Conservation (phyloP, 108 stramenopile genomes). For the Parmales sp. region DNA sequence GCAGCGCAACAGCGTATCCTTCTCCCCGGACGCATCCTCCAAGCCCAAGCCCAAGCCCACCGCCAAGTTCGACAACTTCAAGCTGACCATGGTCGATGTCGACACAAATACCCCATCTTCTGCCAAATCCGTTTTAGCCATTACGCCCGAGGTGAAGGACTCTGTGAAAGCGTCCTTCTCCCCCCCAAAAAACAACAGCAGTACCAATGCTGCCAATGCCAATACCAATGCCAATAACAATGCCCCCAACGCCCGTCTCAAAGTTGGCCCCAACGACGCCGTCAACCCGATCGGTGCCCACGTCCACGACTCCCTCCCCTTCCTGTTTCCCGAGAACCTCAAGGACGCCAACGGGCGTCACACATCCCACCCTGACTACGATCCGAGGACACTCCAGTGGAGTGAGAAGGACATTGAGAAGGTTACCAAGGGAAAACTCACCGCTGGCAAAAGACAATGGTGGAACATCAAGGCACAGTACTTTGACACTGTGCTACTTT, state of each 20-base stretch:
- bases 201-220: too few species aligned
- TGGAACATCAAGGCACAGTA: constrained; percentile 93
- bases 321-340: constrained; percentile 51
- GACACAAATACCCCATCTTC: background rate
- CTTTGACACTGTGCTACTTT: constrained; percentile 89
- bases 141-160: too few species aligned
- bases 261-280: constrained; percentile 20
- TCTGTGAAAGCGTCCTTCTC: background rate
- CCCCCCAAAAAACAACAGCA: background rate
- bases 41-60: background rate
- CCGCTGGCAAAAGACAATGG: constrained; percentile 88
- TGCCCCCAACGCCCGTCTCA: background rate
- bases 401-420: constrained; percentile 31
- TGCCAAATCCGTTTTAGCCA: background rate
- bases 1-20: background rate
- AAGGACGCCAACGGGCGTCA: constrained; percentile 48
- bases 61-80: background rate
- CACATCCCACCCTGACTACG: constrained; percentile 61
- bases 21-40: constrained; percentile 9
- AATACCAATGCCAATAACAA: background rate
- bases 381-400: constrained; percentile 73
- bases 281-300: constrained; percentile 68
- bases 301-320: constrained; percentile 73
- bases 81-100: background rate
- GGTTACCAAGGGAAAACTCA: constrained; percentile 43